phyloP scores from a whole-genome alignment of 306 rosid genomes.

The Cyclanthera cordifolia region DNA sequence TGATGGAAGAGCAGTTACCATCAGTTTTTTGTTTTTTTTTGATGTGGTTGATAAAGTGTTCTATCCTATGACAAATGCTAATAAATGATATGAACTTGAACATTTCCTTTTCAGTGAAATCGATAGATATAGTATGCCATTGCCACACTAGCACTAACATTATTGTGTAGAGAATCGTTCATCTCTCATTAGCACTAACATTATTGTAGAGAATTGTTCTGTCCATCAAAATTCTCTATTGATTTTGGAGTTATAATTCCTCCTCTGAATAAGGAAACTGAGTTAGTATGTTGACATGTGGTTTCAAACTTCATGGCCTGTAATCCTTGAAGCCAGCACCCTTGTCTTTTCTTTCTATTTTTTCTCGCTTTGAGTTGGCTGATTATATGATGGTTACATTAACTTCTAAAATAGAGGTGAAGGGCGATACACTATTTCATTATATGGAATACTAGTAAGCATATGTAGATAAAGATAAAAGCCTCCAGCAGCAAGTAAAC shows the following conservation, averaged over 20 bases:
- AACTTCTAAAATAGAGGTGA: background rate
- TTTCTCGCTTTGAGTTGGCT: background rate
- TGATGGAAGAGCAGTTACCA: background rate
- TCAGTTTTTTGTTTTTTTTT: background rate
- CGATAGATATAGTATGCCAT: background rate
- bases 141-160: background rate
- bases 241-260: background rate
- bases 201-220: background rate
- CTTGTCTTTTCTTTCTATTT: background rate
- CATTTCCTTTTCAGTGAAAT: background rate
- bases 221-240: background rate
- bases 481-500: background rate
- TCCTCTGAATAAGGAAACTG: background rate
- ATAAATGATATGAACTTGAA: background rate
- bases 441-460: background rate
- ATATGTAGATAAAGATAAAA: background rate
- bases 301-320: background rate
- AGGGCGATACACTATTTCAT: background rate
- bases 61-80: background rate
- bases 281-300: background rate
- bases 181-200: background rate
- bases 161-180: too few species aligned
- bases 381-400: background rate
- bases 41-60: background rate
- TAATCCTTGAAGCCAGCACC: background rate